phyloP scores from a whole-genome alignment of 345 rosid genomes.

The Eucalyptus sp. region DNA sequence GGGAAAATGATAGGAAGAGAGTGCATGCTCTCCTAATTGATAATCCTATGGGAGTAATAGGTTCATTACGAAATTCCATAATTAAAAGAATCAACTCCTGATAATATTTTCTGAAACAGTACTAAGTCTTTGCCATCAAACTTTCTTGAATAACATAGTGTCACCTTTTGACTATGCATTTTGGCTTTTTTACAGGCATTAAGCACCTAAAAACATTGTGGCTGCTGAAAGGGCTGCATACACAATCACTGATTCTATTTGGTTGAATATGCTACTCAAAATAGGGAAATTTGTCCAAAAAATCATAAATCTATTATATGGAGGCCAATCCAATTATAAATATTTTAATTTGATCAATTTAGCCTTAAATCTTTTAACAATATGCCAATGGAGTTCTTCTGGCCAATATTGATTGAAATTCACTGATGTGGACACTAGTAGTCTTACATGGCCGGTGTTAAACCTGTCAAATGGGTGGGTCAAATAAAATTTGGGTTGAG shows the following conservation, averaged over 20 bases:
- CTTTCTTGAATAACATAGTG: background rate
- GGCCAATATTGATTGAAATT: background rate
- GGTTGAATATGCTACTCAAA: too few species aligned
- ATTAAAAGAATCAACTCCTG: background rate
- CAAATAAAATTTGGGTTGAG: rapidly evolving
- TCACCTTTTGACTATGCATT: background rate
- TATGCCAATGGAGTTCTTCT: rapidly evolving
- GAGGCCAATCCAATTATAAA: too few species aligned
- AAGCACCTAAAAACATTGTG: too few species aligned
- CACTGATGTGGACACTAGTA: rapidly evolving
- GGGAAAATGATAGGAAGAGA: background rate
- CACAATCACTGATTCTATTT: too few species aligned
- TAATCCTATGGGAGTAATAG: background rate
- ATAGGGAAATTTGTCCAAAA: too few species aligned
- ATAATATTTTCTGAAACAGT: too few species aligned
- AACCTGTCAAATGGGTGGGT: rapidly evolving
- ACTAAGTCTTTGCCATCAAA: rapidly evolving
- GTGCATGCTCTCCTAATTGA: background rate
- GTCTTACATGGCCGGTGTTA: rapidly evolving
- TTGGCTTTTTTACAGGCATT: background rate
- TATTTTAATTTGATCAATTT: too few species aligned
- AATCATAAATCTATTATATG: too few species aligned
- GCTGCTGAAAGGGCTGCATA: too few species aligned
- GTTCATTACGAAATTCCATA: background rate
- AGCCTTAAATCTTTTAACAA: rapidly evolving